A percentile compares a stretch with the other conserved stretches of the same genome.
These are phyloP conservation scores for Magnusiomyces suaveolens DNA, from an alignment of 1,139 yeast species.

Conservation along the genomic window DNA sequence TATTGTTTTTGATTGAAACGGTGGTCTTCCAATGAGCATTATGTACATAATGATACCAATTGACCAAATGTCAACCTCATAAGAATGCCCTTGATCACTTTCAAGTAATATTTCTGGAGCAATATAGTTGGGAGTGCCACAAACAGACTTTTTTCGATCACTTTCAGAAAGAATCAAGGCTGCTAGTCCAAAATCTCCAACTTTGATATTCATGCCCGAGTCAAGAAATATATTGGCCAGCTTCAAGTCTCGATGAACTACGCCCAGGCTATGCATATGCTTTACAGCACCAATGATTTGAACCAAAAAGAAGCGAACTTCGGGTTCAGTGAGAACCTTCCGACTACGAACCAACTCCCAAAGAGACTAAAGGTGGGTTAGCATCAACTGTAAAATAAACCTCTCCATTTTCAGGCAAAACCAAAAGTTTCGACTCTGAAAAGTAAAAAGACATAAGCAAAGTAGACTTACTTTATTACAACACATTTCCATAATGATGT, in stretches of 20 bases:
- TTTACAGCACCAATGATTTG: constrained; percentile 91
- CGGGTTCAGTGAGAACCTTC: constrained; percentile 78
- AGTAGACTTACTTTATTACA: constrained; percentile 38
- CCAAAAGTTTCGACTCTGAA: too few relatives aligned
- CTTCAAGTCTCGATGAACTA: constrained; percentile 92
- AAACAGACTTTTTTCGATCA: constrained; percentile 80
- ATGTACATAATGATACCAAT: constrained; percentile 94
- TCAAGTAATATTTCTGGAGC: constrained; percentile 96
- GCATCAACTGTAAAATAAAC: background rate
- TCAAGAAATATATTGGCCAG: constrained; percentile 91
- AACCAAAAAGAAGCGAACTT: constrained; percentile 80
- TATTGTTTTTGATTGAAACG: constrained; percentile 93
- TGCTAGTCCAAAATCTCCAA: constrained; percentile 96
- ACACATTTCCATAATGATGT: constrained; percentile 86
- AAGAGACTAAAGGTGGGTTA: constrained; percentile 35
- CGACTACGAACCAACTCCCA: constrained; percentile 87
- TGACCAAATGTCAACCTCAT: constrained; percentile 95
- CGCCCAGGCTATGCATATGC: constrained; percentile 83
- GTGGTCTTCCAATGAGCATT: constrained; percentile 84
- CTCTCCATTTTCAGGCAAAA: background rate
- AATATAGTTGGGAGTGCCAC: constrained; percentile 97
- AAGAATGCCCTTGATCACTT: constrained; percentile 79
- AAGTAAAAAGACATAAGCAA: too few relatives aligned
- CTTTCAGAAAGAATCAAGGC: constrained; percentile 63
- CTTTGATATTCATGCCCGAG: constrained; percentile 81